Evolutionary conservation across 1,284 basidiomycete species (phyloP), one percentile per base, ranked within the genome.

Genomic region (Sporisorium exsertum): DNA sequence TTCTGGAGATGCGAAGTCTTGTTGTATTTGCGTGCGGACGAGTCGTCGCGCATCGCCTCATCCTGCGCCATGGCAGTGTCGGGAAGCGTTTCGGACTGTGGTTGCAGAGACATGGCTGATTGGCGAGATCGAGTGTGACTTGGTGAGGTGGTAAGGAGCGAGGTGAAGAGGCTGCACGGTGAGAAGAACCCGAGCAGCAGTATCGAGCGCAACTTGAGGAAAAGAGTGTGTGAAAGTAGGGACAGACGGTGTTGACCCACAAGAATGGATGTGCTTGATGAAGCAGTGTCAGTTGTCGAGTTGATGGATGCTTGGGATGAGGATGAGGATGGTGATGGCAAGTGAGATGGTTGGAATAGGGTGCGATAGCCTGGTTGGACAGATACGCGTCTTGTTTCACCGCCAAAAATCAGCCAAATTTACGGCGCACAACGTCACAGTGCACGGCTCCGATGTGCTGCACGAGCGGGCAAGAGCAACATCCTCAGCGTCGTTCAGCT

Each of bases 1-100:
- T 72, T 64, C 12, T 62, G 65, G 20, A 74, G 62, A 47, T 74
- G 61, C 40, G 75, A 73, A 8, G 75, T 77, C 58, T 77, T 77
- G 60, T 73, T 73, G 64, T 77, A 77, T 20, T 73, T 73, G 56
- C 75, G 70, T 5, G 75, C 75, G 18, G 75, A 77, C 4, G 70
- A 73, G 46, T 77, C 75, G 56, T 77, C 75, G 8, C 75, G 69
- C 61, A 68, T 60, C 32, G 72, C 55, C 33, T 75, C 72, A 64
- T 75, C 72, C n/a, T 50, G 49, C 22, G 63, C 29, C 66, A 75
- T 75, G 47, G 33, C 61, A 29, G 51, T 60, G 24, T 66, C 66
- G 15, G 56, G 61, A 4, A 63, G 32, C 24, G 52, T 16, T 45
- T 68, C 58, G n/a, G 61, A 54, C 24, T 45, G 37, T 9, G 47